Conservation (phyloP, 2,329 filamentous ascomycete species). For the Xylariaceae sp. region DNA sequence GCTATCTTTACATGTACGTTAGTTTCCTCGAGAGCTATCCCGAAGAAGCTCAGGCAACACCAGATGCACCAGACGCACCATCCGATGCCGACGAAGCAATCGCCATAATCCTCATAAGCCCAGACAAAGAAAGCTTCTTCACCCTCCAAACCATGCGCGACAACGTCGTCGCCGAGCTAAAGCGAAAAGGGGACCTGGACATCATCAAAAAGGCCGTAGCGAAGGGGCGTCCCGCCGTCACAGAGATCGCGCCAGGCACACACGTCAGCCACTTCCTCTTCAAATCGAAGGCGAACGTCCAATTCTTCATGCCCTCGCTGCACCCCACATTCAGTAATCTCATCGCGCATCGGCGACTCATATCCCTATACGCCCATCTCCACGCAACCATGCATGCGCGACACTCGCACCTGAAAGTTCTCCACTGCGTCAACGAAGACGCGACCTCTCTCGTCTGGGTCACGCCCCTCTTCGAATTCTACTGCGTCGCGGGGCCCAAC, state of each 20-base stretch:
- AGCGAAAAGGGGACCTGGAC: conserved; percentile 68
- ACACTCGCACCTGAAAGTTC: conserved; percentile 77
- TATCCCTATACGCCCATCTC: conserved; percentile 79
- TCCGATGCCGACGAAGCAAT: conserved; percentile 67
- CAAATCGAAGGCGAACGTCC: conserved; percentile 90
- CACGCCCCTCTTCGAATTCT: conserved; percentile 87
- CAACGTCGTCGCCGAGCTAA: conserved; percentile 61
- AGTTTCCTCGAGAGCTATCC: conserved; percentile 73
- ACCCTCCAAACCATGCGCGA: conserved; percentile 71
- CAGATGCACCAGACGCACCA: conserved; percentile 38
- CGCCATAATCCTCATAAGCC: conserved; percentile 88
- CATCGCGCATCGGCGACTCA: conserved; percentile 62
- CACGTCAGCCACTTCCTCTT: conserved; percentile 89
- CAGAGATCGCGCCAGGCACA: conserved; percentile 73
- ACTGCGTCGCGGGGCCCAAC: conserved; percentile 82
- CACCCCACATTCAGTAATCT: conserved; percentile 58
- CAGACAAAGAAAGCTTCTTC: conserved; percentile 91
- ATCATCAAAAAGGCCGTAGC: conserved; percentile 68
- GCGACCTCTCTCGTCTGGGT: conserved; percentile 82
- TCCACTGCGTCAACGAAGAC: conserved; percentile 71
- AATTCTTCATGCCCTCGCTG: conserved; percentile 87
- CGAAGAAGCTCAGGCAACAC: conserved; percentile 38
- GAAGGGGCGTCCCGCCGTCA: conserved; percentile 63
- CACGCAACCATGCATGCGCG: conserved; percentile 82
- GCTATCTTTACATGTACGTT: conserved; percentile 98